Evolutionary conservation across 768 basidiomycete species (phyloP), one percentile per base, ranked within the genome.

Genomic region (Agaricus blazei): DNA sequence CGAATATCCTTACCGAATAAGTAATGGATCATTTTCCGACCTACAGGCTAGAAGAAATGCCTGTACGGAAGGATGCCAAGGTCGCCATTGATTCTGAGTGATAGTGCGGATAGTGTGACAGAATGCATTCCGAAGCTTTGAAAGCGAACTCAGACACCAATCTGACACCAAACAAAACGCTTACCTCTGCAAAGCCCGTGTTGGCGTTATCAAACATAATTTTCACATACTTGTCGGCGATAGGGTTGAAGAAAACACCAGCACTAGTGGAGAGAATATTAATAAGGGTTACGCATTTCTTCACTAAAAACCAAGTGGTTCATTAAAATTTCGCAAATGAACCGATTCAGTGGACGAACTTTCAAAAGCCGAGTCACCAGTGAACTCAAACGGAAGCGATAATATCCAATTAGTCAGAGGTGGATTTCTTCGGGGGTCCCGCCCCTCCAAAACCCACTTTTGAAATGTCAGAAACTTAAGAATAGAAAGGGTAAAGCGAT

Each of bases 101-200:
- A 89, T 75, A 4, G 75, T 61, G 59, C 78, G 81, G 36, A 93
- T 73, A 47, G 81, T 79, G 58, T 82, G 82, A 44, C 89, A 86
- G 45, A 92, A 81, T 57, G 83, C 78, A 28, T 75, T 73, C 50
- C 92, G 78, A 58, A 92, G 82, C 89, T 90, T 61, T 31, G 46
- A 26, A 38, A 56, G 34, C 27, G 40, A 24, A 29, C 50, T 40
- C 34, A 34, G 34, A 8, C 27, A 45, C 45, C 37, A 3, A 27
- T 31, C 51, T 38, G 28, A 31, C 57, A 34, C 42, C 58, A 14
- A 52, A 55, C 28, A 23, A 43, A 46, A 44, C 59, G 42, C 68
- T 40, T 67, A 90, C 93, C 72, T 96, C 93, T 12, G 88, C 90
- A 65, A 93, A 97, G 36, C 84, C 84, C 3, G 90, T 92, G 58